A percentile compares a stretch with the other conserved stretches of the same genome.
phyloP scores from a whole-genome alignment of 208 protist genomes.

The Acanthamoeba quina region DNA sequence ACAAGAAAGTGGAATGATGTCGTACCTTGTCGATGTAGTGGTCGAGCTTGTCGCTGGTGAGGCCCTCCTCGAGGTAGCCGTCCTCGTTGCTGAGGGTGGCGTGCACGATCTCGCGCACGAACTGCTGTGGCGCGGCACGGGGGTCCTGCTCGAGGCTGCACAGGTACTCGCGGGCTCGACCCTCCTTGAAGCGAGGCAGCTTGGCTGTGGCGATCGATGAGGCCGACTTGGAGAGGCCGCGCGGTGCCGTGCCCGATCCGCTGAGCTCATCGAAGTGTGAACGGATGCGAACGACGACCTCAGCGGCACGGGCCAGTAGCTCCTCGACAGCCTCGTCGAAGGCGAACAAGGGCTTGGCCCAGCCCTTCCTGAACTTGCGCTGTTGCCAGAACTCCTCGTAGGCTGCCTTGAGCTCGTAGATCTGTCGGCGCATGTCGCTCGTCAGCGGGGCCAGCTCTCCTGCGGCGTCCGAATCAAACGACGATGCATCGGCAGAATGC shows the following conservation, averaged over 20 bases:
- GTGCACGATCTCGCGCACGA: conserved; percentile 15
- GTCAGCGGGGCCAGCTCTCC: background rate
- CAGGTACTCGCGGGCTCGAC: background rate
- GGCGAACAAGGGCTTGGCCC: conserved; percentile 12
- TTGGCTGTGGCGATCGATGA: background rate
- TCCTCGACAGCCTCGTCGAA: conserved; percentile 10
- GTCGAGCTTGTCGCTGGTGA: background rate
- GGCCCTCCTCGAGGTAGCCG: conserved; percentile 25
- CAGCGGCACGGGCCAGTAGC: background rate
- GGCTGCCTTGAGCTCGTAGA: conserved; percentile 6
- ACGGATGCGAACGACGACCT: conserved; percentile 9
- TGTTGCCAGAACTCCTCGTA: conserved; percentile 34
- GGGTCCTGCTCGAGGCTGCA: conserved; percentile 8
- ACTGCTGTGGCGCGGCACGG: background rate
- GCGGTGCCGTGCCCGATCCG: background rate
- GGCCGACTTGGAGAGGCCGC: background rate
- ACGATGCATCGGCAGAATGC: background rate
- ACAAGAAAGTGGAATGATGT: too few relatives aligned
- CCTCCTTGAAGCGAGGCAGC: background rate
- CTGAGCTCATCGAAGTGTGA: background rate
- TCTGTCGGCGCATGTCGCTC: background rate
- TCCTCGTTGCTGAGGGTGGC: background rate
- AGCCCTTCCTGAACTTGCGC: conserved; percentile 29
- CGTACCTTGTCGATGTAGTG: background rate
- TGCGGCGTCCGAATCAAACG: background rate